Conservation (phyloP, 2,329 filamentous ascomycete genomes). For the Fusarium sp. region DNA sequence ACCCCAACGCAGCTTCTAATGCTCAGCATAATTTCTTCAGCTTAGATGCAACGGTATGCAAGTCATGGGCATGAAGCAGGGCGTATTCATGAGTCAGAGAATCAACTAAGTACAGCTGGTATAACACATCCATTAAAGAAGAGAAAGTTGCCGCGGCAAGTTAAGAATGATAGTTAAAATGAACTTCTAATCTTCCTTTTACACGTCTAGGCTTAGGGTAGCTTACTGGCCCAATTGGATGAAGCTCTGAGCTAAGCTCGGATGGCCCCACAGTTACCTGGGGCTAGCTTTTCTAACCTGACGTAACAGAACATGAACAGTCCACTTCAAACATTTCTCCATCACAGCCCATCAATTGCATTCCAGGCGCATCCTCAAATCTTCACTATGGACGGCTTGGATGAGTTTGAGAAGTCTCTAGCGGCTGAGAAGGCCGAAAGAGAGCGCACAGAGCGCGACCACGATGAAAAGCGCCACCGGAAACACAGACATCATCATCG, state of each 20-base stretch:
- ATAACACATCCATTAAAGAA: no score
- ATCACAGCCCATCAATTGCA: slow-evolving; percentile 2
- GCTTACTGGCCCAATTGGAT: not conserved
- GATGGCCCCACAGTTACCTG: slow-evolving; percentile 17
- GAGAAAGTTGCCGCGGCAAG: no score
- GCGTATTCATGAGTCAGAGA: no score
- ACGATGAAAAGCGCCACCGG: slow-evolving; percentile 58
- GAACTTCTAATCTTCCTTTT: no score
- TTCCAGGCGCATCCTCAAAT: rapidly evolving
- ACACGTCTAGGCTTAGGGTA: not conserved
- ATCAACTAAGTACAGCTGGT: no score
- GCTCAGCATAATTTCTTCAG: no score
- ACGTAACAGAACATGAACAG: slow-evolving; percentile 30
- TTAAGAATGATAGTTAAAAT: no score
- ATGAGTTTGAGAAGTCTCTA: slow-evolving; percentile 83
- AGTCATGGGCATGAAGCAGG: no score
- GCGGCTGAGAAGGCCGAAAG: slow-evolving; percentile 72
- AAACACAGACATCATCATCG: slow-evolving; percentile 63
- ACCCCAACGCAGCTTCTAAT: no score
- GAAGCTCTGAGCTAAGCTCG: not conserved
- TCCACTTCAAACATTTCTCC: not conserved
- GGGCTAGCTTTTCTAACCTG: slow-evolving; percentile 32
- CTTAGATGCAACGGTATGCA: no score
- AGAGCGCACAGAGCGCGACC: slow-evolving; percentile 60
- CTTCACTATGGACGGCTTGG: slow-evolving; percentile 66